Base-by-base conservation (phyloP, 2,329 filamentous ascomycete genomes). In the Chaetomiaceae sp. region DNA sequence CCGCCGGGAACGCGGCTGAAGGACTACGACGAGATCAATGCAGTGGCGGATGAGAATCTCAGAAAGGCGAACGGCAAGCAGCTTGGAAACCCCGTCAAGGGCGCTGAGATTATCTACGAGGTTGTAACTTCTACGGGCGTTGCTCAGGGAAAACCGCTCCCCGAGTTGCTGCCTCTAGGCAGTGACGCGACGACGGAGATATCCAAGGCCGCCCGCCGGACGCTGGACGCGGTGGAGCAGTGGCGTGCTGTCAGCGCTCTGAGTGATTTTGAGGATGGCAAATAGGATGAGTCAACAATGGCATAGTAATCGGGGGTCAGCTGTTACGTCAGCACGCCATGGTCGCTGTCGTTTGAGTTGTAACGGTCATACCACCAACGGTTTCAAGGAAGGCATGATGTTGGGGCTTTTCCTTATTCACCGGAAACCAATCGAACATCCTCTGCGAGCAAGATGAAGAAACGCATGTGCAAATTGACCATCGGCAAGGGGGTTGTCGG, bases 111-210 rank as follows among this genome's bases (percentile, higher is more conserved):
- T 3, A 50, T 50, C 17, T 47, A 45, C 17, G 40, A 48, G 20
- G 48, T 45, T n/a, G 44, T 47, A 6, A 50, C 48, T 3, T 38
- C 38, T 9, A 50, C 48, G 1, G 45, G 48, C 14, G 40, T 47
- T 11, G 44, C 48, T 7, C 27, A 42, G 32, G 44, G 41, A 22
- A 50, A 24, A 22, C 19, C 45, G 3, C 29, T 50, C 4, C 48
- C 48, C 3, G 44, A 18, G 11, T 47, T 47, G 19, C 27, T 47
- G 7, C 32, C 45, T 6, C 19, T 47, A 7, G 48, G 48, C 7
- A 47, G 48, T 20, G 48, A 50, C 32, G 44, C 48, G 15, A 32
- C 35, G 5, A 17, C 7, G 9, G 41, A 45, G 22, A 47, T 50
- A 7, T 39, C 36, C 19, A 45, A 39, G 33, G 33, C 41, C 2